Percentiles rank a stretch among this genome's conserved stretches.
Evolutionary conservation across 139 green algal species (phyloP).

Genomic region (Closterium sp.): DNA sequence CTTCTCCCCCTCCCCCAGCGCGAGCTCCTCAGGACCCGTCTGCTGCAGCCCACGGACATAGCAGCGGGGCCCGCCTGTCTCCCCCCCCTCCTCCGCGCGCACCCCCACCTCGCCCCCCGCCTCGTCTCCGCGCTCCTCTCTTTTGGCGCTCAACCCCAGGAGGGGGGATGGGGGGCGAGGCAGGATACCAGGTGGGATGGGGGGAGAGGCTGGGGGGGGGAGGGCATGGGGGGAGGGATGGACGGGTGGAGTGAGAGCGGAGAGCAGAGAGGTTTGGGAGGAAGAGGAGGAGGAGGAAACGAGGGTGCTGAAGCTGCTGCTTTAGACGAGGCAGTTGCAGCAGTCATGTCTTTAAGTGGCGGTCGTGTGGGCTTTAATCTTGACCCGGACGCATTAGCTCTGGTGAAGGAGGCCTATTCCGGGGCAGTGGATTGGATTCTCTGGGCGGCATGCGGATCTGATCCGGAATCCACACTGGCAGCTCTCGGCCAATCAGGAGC

Average conservation of each 20-base stretch:
- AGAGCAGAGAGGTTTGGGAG: not conserved
- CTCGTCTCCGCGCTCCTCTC: not conserved
- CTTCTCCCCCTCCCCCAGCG: too few species aligned
- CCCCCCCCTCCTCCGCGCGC: not conserved
- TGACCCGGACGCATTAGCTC: not conserved
- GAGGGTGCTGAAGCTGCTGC: not conserved
- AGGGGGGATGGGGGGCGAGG: not conserved
- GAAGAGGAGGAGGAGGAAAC: not conserved
- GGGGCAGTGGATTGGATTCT: slow-evolving; percentile 3
- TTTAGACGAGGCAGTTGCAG: not conserved
- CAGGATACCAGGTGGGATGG: not conserved
- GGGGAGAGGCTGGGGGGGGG: not conserved
- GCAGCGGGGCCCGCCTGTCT: not conserved
- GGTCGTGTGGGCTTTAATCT: not conserved
- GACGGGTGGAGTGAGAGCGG: too few species aligned
- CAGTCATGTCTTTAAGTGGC: not conserved
- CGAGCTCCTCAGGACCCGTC: not conserved
- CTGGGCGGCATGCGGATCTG: not conserved
- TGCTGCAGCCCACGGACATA: not conserved
- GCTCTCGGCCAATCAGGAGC: not conserved
- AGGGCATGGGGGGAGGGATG: not conserved
- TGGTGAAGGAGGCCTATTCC: not conserved
- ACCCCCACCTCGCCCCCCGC: not conserved
- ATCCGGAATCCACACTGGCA: not conserved
- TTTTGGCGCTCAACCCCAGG: not conserved